Conservation (phyloP, 1,139 yeast species). For the Hansenula lynferdii region DNA sequence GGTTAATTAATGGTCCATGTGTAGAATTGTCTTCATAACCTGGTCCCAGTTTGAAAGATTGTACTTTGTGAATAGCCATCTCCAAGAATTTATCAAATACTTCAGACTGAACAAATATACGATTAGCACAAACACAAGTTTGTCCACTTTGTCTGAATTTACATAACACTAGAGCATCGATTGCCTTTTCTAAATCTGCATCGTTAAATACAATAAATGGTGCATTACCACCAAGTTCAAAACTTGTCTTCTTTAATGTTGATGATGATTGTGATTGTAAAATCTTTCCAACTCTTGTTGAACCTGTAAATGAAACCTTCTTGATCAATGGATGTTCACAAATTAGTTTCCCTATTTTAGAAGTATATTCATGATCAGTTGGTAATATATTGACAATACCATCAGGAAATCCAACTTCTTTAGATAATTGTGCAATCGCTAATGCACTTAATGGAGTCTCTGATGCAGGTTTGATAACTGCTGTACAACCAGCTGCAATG, state of each 20-base stretch:
- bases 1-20: constrained; percentile 69
- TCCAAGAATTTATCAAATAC: constrained; percentile 40
- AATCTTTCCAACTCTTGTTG: background rate
- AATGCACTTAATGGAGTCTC: constrained; percentile 41
- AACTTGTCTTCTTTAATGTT: constrained; percentile 43
- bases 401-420: constrained; percentile 39
- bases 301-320: background rate
- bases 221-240: constrained; percentile 52
- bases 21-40: constrained; percentile 56
- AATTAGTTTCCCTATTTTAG: constrained; percentile 30
- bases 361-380: constrained; percentile 4
- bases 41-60: constrained; percentile 50
- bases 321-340: background rate
- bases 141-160: constrained; percentile 77
- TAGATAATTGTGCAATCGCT: constrained; percentile 37
- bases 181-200: constrained; percentile 44
- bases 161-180: constrained; percentile 62
- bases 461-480: constrained; percentile 42
- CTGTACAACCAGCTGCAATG: constrained; percentile 43
- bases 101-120: constrained; percentile 41
- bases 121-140: constrained; percentile 50
- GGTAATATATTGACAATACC: constrained; percentile 1
- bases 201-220: constrained; percentile 45
- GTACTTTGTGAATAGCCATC: constrained; percentile 30
- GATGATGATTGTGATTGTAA: constrained; percentile 33